Evolutionary conservation across 2,329 filamentous ascomycete genomes (phyloP).

Genomic region (Sclerotinia spermophila): DNA sequence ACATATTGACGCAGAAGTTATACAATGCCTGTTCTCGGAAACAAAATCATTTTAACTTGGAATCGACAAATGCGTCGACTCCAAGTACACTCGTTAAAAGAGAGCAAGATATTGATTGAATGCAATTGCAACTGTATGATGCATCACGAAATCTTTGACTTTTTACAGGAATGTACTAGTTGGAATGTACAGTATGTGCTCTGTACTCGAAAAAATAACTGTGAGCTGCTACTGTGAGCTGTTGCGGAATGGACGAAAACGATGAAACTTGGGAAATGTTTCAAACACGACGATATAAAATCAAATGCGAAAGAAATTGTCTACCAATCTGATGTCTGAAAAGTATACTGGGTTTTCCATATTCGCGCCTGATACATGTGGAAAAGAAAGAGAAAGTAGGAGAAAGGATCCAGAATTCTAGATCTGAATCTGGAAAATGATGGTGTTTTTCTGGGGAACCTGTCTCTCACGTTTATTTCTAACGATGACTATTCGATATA

Average conservation of each 20-base stretch:
- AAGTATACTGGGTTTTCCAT: not conserved
- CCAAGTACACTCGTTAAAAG: not conserved
- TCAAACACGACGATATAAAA: no score
- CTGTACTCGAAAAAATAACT: not conserved
- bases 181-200: not conserved
- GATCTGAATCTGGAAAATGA: not conserved
- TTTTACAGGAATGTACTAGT: not conserved
- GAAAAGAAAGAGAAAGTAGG: not conserved
- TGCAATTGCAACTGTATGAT: not conserved
- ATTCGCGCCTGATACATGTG: no score
- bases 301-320: not conserved
- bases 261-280: not conserved
- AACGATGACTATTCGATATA: not conserved
- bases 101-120: not conserved
- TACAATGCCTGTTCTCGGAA: not conserved
- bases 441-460: not conserved
- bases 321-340: not conserved
- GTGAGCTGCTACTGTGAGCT: no score
- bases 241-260: not conserved
- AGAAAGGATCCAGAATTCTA: not conserved
- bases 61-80: not conserved
- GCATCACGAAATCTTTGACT: no score
- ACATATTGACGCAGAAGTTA: not conserved
- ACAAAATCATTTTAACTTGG: not conserved
- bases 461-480: not conserved